Evolutionary conservation across 192 early-diverging fungal species (phyloP), one percentile per base, ranked within the genome.

Genomic region (Gaertneriomyces sp.): DNA sequence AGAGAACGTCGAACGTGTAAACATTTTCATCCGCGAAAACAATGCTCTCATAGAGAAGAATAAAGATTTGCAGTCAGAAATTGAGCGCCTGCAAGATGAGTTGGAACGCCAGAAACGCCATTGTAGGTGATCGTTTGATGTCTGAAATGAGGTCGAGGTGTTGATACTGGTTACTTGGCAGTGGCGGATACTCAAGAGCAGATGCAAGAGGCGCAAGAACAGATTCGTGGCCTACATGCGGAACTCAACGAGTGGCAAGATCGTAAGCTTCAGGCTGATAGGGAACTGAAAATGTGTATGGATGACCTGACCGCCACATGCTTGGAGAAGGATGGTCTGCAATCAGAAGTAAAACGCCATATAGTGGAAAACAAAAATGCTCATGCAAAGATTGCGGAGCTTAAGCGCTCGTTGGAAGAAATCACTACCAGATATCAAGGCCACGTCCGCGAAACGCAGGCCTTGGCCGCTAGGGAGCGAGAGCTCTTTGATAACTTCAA

Each of bases 1-100:
- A n/a, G 71, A 72, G 25, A 52, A 16, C 12, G 61, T 66, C 58
- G 71, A 72, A n/a, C 63, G 71, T 1, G 58, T 72, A 3, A 55
- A 66, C 40, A 42, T 67, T 33, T 58, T 79, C 0, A 79, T 79
- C 51, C 20, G 56, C 7, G 78, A 79, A 64, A 79, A 79, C 46
- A 74, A 79, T 61, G 49, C 53, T 12, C 69, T 79, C 14, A 63
- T 74, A 42, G 74, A 76, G 19, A 67, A 76, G 51, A 71, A 57
- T 45, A 71, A 64, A 60, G 43, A 47, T 4, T 43, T 33, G 0
- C 51, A 53, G 19, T 53, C 25, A 4, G 74, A 73, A 42, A 58
- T 71, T 20, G 71, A 70, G 14, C 61, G 63, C 42, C 60, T 79
- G 16, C 41, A 58, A 6, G 55, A 63, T 16, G 60, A 69, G 38